Base-by-base conservation (phyloP, 495 filamentous ascomycete genomes). In the Amniculicola lignicola region DNA sequence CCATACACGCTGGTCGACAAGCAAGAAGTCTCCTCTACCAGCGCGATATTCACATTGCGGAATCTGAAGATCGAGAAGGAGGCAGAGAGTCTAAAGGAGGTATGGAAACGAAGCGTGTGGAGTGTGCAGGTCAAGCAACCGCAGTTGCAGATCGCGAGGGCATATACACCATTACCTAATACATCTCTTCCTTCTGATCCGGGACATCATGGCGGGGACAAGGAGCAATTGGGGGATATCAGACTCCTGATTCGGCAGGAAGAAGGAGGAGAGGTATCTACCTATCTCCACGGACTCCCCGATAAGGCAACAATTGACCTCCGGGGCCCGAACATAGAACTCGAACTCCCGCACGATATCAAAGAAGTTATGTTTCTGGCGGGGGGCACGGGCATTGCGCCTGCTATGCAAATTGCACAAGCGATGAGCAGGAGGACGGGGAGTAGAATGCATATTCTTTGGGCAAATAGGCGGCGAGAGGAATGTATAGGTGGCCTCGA, bases 111-210 rank as follows among this genome's bases (percentile, higher is more conserved):
- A 4, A 87, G 86, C 1, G 74, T 93, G 31, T 91, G 89, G 84
- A 89, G 85, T 54, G 84, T 96, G 14, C 88, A 95, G 77, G 77
- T 95, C 63, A 95, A 95, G 68, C 92, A 98, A 69, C 93, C 93
- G 7, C 83, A 94, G 65, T 62, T 96, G 45, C 89, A 95, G 65
- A 92, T 98, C 41, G 86, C 87, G 31, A 73, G 93, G 45, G 80
- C 85, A 15, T 98, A 98, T 68, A 96, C 93, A 10, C 90, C 92
- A 0, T n/a, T n/a, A n/a, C n/a, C n/a, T n/a, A n/a, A n/a, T n/a
- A n/a, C n/a, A n/a, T n/a, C n/a, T n/a, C 72, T 97, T 0, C 92
- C 93, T 0, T 51, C 63, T n/a, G 14, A 12, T 36, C 14, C 22
- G 23, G 45, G 61, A 21, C 46, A 64, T 11, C 67, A 65, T 25